Base-by-base conservation (phyloP, 1,284 basidiomycete genomes). In the Boletus mariae region DNA sequence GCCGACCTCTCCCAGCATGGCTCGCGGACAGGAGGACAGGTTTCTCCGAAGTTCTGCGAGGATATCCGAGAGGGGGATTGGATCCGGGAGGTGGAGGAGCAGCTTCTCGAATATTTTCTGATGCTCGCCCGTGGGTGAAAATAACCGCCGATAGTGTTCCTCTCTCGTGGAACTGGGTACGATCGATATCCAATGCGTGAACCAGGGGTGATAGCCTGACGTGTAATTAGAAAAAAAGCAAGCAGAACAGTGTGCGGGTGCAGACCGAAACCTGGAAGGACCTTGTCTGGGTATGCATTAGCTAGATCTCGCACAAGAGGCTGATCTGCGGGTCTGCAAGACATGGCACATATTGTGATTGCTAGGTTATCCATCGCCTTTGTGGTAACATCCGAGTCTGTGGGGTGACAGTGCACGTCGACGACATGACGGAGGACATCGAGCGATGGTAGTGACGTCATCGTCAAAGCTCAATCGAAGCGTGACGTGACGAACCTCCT, bases 191-290 rank as follows among this genome's bases (percentile, higher is more conserved):
- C 75, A 76, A 66, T 92, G 83, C 3, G 82, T 75, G 68, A 88
- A 92, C 91, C 90, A 93, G 5, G 91, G 91, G 66, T 93, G 92
- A 61, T 89, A 83, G 17, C 90, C 89, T 91, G 58, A 31, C 56
- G 37, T 20, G 17, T 13, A 11, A 38, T 52, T 6, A 63, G 55
- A 52, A 8, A 31, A 59, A 43, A 29, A 35, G 29, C 25, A 57
- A 41, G 29, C 4, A 45, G 37, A 43, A 47, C 12, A 45, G n/a
- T 31, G 35, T 34, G 55, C 26, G 38, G 49, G 20, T 20, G 52
- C 82, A 70, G 55, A 87, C 87, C 88, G 65, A 91, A 91, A 63
- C 80, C 84, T 53, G 88, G 87, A n/a, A 84, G 68, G 43, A 91
- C 82, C 66, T 84, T 86, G 51, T 78, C 72, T 23, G 87, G 84